Conservation (phyloP, 805 yeast species). For the Limtongozyma cylindracea region DNA sequence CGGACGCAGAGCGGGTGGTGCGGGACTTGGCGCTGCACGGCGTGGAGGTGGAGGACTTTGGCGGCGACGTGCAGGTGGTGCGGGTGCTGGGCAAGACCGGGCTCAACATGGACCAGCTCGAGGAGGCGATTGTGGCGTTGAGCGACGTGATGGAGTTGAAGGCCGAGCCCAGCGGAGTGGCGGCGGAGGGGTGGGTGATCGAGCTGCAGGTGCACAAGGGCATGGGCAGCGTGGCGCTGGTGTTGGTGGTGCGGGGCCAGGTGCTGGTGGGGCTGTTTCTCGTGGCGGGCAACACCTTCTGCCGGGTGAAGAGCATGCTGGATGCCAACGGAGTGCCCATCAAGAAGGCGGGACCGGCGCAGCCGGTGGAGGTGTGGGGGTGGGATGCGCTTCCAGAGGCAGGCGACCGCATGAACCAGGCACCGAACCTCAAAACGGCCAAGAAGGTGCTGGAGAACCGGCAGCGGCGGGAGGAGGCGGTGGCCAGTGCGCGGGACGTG, state of each 20-base stretch:
- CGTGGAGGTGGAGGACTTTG: constrained; percentile 74
- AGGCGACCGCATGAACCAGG: constrained; percentile 66
- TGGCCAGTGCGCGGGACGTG: constrained; percentile 36
- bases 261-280: constrained; percentile 44
- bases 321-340: constrained; percentile 47
- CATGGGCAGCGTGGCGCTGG: constrained; percentile 68
- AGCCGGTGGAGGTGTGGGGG: constrained; percentile 78
- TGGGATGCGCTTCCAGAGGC: constrained; percentile 89
- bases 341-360: constrained; percentile 55
- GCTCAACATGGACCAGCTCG: constrained; percentile 67
- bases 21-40: constrained; percentile 56
- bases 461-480: constrained; percentile 19
- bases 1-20: constrained; percentile 50
- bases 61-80: constrained; percentile 86
- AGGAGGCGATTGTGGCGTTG: constrained; percentile 67
- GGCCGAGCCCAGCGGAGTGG: constrained; percentile 23
- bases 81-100: constrained; percentile 81
- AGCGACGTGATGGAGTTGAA: constrained; percentile 66
- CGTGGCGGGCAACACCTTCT: constrained; percentile 72
- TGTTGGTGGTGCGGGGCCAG: constrained; percentile 59
- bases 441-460: constrained; percentile 53
- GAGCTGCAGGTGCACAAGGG: constrained; percentile 71
- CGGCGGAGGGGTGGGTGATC: constrained; percentile 68
- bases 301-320: constrained; percentile 57
- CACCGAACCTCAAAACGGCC: constrained; percentile 47